Conservation (phyloP, 1,284 basidiomycete species). For the Austroboletus rostrupii region DNA sequence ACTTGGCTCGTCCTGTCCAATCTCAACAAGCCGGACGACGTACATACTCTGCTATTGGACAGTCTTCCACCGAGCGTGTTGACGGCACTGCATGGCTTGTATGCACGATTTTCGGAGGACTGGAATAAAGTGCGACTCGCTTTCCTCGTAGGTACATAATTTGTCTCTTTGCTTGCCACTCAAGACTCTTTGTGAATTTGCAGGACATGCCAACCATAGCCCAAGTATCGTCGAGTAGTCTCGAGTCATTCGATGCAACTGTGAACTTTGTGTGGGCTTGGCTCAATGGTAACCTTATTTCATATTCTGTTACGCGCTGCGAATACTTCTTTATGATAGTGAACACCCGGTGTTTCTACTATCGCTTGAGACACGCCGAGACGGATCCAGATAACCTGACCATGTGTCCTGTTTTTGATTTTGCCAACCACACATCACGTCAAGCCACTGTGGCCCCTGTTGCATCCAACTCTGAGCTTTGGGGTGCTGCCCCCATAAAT, state of each 20-base stretch:
- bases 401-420: conserved; percentile 81
- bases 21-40: conserved; percentile 8
- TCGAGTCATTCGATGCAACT: conserved; percentile 13
- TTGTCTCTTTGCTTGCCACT: not conserved
- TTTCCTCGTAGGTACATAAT: conserved; percentile 42
- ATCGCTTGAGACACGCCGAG: conserved; percentile 54
- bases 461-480: conserved; percentile 35
- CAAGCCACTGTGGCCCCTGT: conserved; percentile 42
- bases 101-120: conserved; percentile 56
- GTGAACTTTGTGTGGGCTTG: conserved; percentile 73
- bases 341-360: conserved; percentile 83
- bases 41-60: conserved; percentile 33
- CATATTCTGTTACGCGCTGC: conserved; percentile 6
- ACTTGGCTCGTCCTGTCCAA: conserved; percentile 53
- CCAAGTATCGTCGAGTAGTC: conserved; percentile 2
- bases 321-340: conserved; percentile 44
- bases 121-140: conserved; percentile 44
- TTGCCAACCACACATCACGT: conserved; percentile 69
- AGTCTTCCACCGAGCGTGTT: conserved; percentile 50
- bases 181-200: conserved; percentile 5
- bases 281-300: conserved; percentile 63
- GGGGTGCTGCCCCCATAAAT: conserved; percentile 35
- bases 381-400: conserved; percentile 72
- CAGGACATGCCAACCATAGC: conserved; percentile 3
- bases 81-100: conserved; percentile 45